These are phyloP conservation scores for Venturia nashicola DNA, from an alignment of 2,329 filamentous ascomycete species.

Conservation along the genomic window DNA sequence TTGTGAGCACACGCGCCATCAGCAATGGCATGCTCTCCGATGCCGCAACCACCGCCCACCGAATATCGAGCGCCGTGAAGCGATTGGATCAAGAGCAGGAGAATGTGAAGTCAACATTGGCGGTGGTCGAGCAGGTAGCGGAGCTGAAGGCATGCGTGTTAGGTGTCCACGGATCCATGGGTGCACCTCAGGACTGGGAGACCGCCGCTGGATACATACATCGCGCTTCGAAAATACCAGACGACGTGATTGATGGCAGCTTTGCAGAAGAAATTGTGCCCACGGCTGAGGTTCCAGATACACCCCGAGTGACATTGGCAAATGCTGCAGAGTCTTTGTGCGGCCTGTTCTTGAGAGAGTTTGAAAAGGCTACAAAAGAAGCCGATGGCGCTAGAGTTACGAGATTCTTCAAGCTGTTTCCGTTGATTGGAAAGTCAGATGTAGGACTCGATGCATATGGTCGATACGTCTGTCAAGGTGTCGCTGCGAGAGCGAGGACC, in stretches of 20 bases:
- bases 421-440: constrained; percentile 77
- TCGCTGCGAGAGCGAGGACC: constrained; percentile 68
- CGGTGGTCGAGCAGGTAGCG: constrained; percentile 88
- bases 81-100: constrained; percentile 83
- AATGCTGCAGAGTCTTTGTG: constrained; percentile 82
- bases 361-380: constrained; percentile 79
- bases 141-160: constrained; percentile 95
- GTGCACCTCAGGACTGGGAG: constrained; percentile 96
- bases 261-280: constrained; percentile 92
- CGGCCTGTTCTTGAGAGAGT: constrained; percentile 81
- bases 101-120: constrained; percentile 77
- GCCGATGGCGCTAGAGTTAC: constrained; percentile 85
- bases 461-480: constrained; percentile 88
- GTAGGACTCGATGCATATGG: constrained; percentile 92
- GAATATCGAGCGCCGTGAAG: constrained; percentile 78
- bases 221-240: constrained; percentile 68
- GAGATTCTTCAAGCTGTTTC: constrained; percentile 95
- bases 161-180: constrained; percentile 92
- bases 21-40: constrained; percentile 83
- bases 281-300: constrained; percentile 87
- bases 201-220: constrained; percentile 83
- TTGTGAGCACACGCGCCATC: constrained; percentile 68
- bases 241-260: constrained; percentile 64
- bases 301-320: constrained; percentile 76
- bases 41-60: constrained; percentile 72